Evolutionary conservation across 148 eudicot species (phyloP).

Genomic region (Salicornia ramosissima): DNA sequence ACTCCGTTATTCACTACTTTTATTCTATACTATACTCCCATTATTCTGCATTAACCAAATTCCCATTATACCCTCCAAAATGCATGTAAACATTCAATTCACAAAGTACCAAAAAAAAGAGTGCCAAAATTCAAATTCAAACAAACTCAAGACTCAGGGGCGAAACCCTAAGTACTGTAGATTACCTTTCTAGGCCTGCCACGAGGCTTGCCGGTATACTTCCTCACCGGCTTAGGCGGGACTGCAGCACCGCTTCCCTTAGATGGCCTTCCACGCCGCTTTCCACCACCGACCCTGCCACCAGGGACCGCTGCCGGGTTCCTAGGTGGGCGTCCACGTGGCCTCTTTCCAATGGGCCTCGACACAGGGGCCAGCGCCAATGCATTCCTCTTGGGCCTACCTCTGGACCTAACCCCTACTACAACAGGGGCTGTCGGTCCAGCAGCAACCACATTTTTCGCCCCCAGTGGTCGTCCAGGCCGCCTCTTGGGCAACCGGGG

Average conservation of each 20-base stretch:
- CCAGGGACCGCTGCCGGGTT: conserved; percentile 26
- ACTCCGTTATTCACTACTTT: neutral
- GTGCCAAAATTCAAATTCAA: conserved; percentile 17
- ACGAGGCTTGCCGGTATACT: conserved; percentile 25
- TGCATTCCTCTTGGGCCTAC: conserved; percentile 51
- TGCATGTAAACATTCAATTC: neutral
- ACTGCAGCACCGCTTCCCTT: conserved; percentile 12
- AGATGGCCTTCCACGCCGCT: conserved; percentile 26
- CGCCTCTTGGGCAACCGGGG: conserved; percentile 22
- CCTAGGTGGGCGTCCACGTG: conserved; percentile 48
- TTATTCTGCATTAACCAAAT: neutral
- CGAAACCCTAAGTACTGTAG: neutral
- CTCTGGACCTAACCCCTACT: conserved; percentile 33
- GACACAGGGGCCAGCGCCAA: conserved; percentile 16
- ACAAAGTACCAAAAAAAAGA: neutral
- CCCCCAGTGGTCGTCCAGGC: conserved; percentile 29
- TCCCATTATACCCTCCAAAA: neutral
- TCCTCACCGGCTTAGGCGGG: conserved; percentile 9
- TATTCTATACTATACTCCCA: no score
- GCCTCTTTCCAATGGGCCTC: conserved; percentile 9
- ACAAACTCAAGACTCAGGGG: neutral
- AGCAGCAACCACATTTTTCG: neutral
- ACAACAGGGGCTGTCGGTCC: conserved; percentile 3
- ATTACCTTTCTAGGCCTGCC: conserved; percentile 41
- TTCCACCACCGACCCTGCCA: conserved; percentile 10